phyloP scores from a whole-genome alignment of 108 stramenopile genomes.

The Cyclotella sp. region DNA sequence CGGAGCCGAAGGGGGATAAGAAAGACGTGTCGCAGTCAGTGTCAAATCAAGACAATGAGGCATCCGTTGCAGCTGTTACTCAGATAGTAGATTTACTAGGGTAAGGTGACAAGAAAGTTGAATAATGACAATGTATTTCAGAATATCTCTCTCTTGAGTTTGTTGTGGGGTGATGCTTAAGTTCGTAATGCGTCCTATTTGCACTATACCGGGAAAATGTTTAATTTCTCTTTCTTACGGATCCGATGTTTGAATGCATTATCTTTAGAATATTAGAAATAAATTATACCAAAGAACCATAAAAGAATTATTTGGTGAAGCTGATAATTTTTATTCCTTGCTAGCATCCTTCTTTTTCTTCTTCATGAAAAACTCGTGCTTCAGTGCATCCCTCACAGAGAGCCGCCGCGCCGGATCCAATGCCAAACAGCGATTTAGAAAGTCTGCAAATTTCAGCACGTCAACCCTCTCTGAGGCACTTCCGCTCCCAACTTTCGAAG shows the following conservation, averaged over 20 bases:
- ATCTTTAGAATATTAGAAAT: no score
- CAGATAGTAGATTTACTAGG: constrained; percentile 18
- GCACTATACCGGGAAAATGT: no score
- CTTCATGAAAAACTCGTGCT: constrained; percentile 73
- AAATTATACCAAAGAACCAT: no score
- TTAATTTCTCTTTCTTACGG: no score
- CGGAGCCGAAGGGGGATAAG: background rate
- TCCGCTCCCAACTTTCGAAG: constrained; percentile 77
- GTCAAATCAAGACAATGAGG: background rate
- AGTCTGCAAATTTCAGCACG: constrained; percentile 85
- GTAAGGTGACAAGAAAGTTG: background rate
- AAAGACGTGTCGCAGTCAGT: background rate
- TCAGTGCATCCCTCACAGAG: constrained; percentile 60
- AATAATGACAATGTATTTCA: no score
- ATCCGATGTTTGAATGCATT: no score
- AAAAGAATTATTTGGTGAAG: no score
- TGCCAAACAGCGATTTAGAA: constrained; percentile 84
- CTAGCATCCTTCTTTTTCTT: constrained; percentile 47
- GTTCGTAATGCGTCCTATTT: no score
- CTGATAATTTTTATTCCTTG: constrained; percentile 8
- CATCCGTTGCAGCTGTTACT: background rate
- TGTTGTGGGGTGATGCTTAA: no score
- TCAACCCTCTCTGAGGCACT: constrained; percentile 74
- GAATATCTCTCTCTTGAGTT: no score
- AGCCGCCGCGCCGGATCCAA: constrained; percentile 89